A percentile compares a stretch with the other conserved stretches of the same genome.
Conservation (phyloP, 371 early-diverging fungal species). For the Funneliformis caledonium region DNA sequence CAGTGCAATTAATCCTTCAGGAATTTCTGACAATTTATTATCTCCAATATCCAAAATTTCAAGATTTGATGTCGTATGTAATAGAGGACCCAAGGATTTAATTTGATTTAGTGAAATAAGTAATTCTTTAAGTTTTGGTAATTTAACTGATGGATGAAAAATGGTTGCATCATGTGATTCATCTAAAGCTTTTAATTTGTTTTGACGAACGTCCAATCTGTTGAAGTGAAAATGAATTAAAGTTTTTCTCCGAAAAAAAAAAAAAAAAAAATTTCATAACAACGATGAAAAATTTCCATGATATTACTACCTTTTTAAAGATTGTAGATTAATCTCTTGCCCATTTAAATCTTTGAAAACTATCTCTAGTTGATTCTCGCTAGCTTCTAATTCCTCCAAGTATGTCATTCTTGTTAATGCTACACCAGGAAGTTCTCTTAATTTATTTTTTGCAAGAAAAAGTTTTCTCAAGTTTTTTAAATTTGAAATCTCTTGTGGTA, state of each 20-base stretch:
- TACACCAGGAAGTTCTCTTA: conserved; percentile 54
- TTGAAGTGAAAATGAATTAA: background rate
- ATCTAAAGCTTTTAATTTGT: conserved; percentile 48
- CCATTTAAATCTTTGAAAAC: conserved; percentile 42
- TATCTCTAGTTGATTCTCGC: conserved; percentile 53
- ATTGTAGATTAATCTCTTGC: conserved; percentile 44
- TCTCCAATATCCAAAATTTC: conserved; percentile 69
- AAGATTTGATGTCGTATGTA: conserved; percentile 50
- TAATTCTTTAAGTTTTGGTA: conserved; percentile 65
- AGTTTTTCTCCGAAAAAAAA: background rate
- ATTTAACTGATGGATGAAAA: conserved; percentile 39
- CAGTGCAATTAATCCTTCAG: conserved; percentile 53
- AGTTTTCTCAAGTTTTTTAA: conserved; percentile 59
- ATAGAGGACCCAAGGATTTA: conserved; percentile 44
- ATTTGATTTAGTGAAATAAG: conserved; percentile 58
- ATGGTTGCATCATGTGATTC: conserved; percentile 39
- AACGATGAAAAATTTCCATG: too few relatives aligned
- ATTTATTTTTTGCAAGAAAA: conserved; percentile 58
- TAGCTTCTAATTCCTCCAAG: conserved; percentile 57
- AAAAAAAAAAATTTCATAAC: background rate
- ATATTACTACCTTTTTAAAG: conserved; percentile 43
- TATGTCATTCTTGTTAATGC: conserved; percentile 47
- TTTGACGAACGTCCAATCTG: conserved; percentile 65
- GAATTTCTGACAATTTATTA: conserved; percentile 62
- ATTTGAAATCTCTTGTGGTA: conserved; percentile 57